These are phyloP conservation scores for Omphalea diandra DNA, from an alignment of 441 rosid genomes.

Conservation along the genomic window DNA sequence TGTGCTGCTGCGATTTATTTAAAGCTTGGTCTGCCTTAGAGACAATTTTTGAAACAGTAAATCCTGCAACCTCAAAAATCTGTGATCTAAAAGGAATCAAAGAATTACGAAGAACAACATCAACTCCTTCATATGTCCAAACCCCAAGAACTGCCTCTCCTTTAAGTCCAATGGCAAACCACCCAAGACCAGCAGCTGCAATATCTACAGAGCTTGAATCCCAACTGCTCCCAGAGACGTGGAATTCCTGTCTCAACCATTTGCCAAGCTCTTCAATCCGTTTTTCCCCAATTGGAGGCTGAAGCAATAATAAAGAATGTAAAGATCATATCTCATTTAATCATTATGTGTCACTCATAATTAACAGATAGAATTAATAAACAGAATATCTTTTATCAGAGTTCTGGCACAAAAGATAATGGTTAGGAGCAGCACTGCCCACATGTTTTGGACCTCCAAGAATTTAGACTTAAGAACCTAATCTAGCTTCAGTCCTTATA, in stretches of 20 bases:
- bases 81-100: slow-evolving; percentile 65
- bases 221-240: slow-evolving; percentile 68
- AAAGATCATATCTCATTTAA: neutral
- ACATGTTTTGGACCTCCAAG: neutral
- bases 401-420: neutral
- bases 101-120: slow-evolving; percentile 62
- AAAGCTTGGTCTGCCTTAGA: slow-evolving; percentile 70
- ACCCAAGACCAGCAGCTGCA: slow-evolving; percentile 86
- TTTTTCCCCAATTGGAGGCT: slow-evolving; percentile 86
- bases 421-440: neutral
- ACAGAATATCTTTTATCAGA: neutral
- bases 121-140: slow-evolving; percentile 86
- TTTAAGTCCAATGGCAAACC: slow-evolving; percentile 84
- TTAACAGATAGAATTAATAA: neutral
- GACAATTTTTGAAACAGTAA: slow-evolving; percentile 81
- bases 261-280: slow-evolving; percentile 73
- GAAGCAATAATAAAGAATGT: slow-evolving; percentile 22
- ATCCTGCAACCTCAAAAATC: slow-evolving; percentile 75
- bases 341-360: neutral
- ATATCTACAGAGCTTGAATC: slow-evolving; percentile 76
- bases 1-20: slow-evolving; percentile 38
- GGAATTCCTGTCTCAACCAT: slow-evolving; percentile 74
- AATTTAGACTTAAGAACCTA: neutral
- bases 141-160: slow-evolving; percentile 73
- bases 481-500: too few species aligned